Evolutionary conservation across 257 asterid species (phyloP), one percentile per base, ranked within the genome.

Genomic region (Nicotiana tabacum): DNA sequence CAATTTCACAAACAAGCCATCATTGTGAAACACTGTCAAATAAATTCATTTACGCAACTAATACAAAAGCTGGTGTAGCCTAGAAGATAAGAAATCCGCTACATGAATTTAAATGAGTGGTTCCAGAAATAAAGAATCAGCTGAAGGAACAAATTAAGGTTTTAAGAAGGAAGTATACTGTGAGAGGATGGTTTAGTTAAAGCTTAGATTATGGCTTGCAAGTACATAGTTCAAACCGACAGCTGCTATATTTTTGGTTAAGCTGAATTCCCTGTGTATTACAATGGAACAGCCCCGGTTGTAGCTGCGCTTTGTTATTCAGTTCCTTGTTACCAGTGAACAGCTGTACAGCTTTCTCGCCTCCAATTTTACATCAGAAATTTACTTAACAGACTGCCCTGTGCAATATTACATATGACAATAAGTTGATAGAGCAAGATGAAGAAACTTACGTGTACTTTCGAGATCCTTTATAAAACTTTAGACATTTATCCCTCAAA

Each of bases 391-490:
- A 10, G 67, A 17, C 48, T 8, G 55, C n/a, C 32, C 55, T 48
- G 60, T 21, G 66, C 29, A 68, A 64, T 35, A 58, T 21, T 58
- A 80, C 82, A 61, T 78, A 39, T 62, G 56, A 68, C 77, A 39
- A 72, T 80, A 48, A 72, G 29, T 55, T 21, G 33, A 82, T 51
- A 84, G 65, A 81, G 18, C 53, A 74, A 6, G 68, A 64, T 53
- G 6, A 46, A 81, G 69, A 66, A 56, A 83, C 98, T 92, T 90
- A 94, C 98, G 90, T 90, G 89, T 96, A 96, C 87, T 94, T 96
- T 83, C 96, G 94, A 85, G 95, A 92, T 82, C 98, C 98, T 93
- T 96, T 94, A 87, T 91, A 94, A 85, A 94, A 94, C 90, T 94
- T 96, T 77, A 93, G 86, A 76, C 98, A 89, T 88, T 93, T 90